Evolutionary conservation across 257 asterid species (phyloP).

Genomic region (Gentiana dahurica): DNA sequence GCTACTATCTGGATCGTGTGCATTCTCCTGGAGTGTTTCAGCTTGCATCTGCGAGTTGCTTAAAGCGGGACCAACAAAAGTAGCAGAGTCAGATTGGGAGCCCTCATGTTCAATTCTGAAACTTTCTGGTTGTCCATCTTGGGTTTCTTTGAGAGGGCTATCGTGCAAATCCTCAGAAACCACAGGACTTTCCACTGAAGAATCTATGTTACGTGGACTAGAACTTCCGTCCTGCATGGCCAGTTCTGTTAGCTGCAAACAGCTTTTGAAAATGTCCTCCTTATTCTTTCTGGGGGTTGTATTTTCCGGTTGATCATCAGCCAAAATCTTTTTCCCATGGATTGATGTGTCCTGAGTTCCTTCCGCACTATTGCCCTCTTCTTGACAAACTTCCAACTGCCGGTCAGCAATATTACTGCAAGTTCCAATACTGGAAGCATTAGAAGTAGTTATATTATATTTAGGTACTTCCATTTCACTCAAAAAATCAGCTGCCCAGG

Average conservation of each 20-base stretch:
- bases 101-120: slow-evolving; percentile 14
- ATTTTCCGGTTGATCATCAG: slow-evolving; percentile 17
- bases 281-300: slow-evolving; percentile 23
- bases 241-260: slow-evolving; percentile 55
- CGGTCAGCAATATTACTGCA: slow-evolving; percentile 13
- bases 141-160: slow-evolving; percentile 25
- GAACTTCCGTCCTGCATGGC: slow-evolving; percentile 25
- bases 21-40: slow-evolving; percentile 14
- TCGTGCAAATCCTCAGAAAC: slow-evolving; percentile 23
- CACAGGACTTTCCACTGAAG: slow-evolving; percentile 21
- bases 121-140: slow-evolving; percentile 24
- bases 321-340: slow-evolving; percentile 15
- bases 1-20: slow-evolving; percentile 16
- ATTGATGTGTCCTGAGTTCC: slow-evolving; percentile 22
- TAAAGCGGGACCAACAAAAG: slow-evolving; percentile 12
- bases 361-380: slow-evolving; percentile 17
- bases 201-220: slow-evolving; percentile 14
- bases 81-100: slow-evolving; percentile 16
- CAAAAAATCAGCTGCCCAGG: slow-evolving; percentile 41
- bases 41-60: slow-evolving; percentile 28
- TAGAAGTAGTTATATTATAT: slow-evolving; percentile 14
- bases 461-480: slow-evolving; percentile 21
- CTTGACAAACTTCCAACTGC: slow-evolving; percentile 23
- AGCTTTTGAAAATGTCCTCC: slow-evolving; percentile 57
- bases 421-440: no score